phyloP scores from a whole-genome alignment of 768 basidiomycete genomes.

The Agaricus sinodeliciosus region DNA sequence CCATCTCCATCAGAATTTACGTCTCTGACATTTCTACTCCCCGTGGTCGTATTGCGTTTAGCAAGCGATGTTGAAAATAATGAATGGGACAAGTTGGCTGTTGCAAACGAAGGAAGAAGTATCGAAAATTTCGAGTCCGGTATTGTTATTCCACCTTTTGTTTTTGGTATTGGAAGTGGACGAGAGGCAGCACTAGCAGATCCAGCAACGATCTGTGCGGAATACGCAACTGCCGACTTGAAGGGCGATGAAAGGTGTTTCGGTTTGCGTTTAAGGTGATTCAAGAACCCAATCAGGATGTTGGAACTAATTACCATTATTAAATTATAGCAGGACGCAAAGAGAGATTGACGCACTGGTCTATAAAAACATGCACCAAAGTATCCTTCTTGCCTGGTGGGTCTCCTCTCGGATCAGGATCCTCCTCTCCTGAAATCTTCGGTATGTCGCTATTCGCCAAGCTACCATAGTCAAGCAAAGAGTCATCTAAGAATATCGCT shows the following conservation, averaged over 20 bases:
- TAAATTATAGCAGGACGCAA: conserved; percentile 29
- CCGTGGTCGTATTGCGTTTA: neutral
- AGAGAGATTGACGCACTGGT: conserved; percentile 41
- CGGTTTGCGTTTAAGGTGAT: conserved; percentile 43
- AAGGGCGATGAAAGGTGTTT: neutral
- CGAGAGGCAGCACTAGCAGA: conserved; percentile 11
- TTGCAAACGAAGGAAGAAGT: conserved; percentile 35
- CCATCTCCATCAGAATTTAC: conserved; percentile 19
- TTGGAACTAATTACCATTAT: conserved; percentile 53
- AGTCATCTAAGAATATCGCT: conserved; percentile 1
- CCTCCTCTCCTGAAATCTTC: conserved; percentile 16
- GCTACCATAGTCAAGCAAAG: conserved; percentile 4
- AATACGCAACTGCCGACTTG: conserved; percentile 13
- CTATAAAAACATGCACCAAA: conserved; percentile 45
- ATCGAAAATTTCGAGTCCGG: conserved; percentile 17
- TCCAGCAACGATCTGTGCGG: neutral
- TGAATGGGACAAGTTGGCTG: conserved; percentile 19
- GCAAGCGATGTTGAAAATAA: conserved; percentile 17
- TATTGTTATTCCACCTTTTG: conserved; percentile 7
- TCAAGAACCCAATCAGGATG: conserved; percentile 79
- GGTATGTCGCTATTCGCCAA: conserved; percentile 7
- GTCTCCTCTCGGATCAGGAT: conserved; percentile 26
- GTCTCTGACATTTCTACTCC: conserved; percentile 11
- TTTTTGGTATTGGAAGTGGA: conserved; percentile 16
- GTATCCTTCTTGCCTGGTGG: conserved; percentile 25